Evolutionary conservation across 2,329 filamentous ascomycete genomes (phyloP).

Genomic region (Celoporthe dispersa): DNA sequence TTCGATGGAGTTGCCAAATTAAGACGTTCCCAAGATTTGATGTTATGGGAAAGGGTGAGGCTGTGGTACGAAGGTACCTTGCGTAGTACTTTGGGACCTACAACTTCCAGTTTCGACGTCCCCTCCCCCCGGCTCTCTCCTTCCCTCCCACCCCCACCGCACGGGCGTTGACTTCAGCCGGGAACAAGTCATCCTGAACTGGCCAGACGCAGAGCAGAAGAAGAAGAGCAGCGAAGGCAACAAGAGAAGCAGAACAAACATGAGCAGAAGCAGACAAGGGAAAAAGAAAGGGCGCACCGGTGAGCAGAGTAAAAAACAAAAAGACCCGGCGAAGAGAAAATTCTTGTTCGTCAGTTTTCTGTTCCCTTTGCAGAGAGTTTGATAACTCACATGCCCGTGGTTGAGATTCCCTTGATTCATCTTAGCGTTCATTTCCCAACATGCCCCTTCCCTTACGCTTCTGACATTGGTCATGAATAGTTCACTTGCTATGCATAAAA

Average conservation of each 20-base stretch:
- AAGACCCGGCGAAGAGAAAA: not conserved
- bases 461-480: not conserved
- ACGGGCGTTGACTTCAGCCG: constrained; percentile 15
- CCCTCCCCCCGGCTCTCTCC: not conserved
- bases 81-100: not conserved
- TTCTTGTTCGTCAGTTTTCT: not conserved
- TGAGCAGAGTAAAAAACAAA: not conserved
- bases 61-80: not conserved
- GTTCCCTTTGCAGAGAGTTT: not conserved
- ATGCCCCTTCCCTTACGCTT: not conserved
- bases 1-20: constrained; percentile 15
- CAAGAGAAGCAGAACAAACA: not conserved
- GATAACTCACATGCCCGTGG: not conserved
- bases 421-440: constrained; percentile 1
- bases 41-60: not conserved
- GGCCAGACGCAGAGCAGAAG: not conserved
- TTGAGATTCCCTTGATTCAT: not conserved
- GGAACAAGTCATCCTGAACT: not conserved
- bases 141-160: constrained; percentile 2
- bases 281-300: not conserved
- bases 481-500: not conserved
- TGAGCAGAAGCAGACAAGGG: not conserved
- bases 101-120: constrained; percentile 5
- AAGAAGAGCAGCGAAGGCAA: not conserved
- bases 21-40: constrained; percentile 5